Conservation (phyloP, 2,329 filamentous ascomycete genomes). For the Trichoderma brevicompactum region DNA sequence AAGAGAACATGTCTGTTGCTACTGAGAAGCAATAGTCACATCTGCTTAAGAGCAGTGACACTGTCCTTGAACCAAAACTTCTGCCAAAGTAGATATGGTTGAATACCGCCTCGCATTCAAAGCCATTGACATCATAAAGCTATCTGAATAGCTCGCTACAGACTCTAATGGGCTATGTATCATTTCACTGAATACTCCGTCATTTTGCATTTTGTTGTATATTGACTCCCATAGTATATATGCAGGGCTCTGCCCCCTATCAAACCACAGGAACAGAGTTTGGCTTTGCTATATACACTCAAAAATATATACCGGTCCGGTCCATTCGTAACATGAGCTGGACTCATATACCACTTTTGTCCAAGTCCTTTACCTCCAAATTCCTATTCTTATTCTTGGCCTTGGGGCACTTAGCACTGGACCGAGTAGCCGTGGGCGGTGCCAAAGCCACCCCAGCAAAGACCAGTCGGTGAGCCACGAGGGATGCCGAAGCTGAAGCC, state of each 20-base stretch:
- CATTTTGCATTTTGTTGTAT: background rate
- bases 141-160: background rate
- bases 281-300: background rate
- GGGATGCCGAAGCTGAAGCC: background rate
- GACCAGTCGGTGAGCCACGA: background rate
- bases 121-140: background rate
- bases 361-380: background rate
- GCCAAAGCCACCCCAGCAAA: constrained; percentile 9
- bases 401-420: background rate
- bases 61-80: background rate
- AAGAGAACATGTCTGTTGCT: background rate
- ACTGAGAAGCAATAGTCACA: background rate
- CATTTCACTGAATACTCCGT: background rate
- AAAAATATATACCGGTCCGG: background rate
- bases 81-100: background rate
- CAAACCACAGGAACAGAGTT: background rate
- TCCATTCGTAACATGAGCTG: background rate
- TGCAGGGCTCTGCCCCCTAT: background rate
- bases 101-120: background rate
- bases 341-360: background rate
- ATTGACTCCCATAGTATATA: background rate
- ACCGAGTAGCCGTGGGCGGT: constrained; percentile 10
- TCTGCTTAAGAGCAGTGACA: too few relatives aligned
- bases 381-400: background rate
- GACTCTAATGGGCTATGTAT: background rate